Evolutionary conservation across 345 rosid species (phyloP), one percentile per base, ranked within the genome.

Genomic region (Camelina neglecta): DNA sequence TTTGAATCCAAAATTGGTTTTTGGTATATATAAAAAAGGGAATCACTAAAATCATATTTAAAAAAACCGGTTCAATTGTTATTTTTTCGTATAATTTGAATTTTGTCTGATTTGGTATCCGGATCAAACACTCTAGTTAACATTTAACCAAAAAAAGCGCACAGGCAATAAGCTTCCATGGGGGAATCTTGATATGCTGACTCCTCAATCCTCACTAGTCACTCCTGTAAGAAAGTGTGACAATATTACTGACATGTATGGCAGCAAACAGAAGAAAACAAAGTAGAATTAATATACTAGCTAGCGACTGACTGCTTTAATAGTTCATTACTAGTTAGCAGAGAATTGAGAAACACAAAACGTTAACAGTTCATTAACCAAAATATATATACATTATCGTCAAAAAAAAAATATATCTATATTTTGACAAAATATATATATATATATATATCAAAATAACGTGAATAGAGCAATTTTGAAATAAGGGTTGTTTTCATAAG

Each of bases 181-280:
- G 4, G 58, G 61, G 50, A 68, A 80, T 48, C 42, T 57, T 57
- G 49, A 57, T 15, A 24, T 18, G 44, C 23, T 75, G 72, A 42
- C 71, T 78, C 67, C 60, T 66, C 24, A 62, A 62, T 72, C 60
- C 69, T 15, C 50, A 45, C 50, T n/a, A 45, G 49, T 62, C 76
- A 72, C 60, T 72, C 51, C n/a, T 62, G 61, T 36, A 55, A 23
- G 75, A 83, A 38, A 36, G 82, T 60, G 74, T 71, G 82, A 79
- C 84, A 83, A 51, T 29, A 29, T 60, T 72, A 80, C 88, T 83
- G 82, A 59, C 88, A 67, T 35, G 7, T 35, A 35, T 81, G 82
- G 80, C 82, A 82, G 83, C 69, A 45, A 80, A 67, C 23, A 33
- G 7, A 51, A 48, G 16, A 21, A 16, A 23, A 59, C 10, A 67